Evolutionary conservation across 2,329 filamentous ascomycete species (phyloP), one percentile per base, ranked within the genome.

Genomic region (Myriosclerotinia curreyana): DNA sequence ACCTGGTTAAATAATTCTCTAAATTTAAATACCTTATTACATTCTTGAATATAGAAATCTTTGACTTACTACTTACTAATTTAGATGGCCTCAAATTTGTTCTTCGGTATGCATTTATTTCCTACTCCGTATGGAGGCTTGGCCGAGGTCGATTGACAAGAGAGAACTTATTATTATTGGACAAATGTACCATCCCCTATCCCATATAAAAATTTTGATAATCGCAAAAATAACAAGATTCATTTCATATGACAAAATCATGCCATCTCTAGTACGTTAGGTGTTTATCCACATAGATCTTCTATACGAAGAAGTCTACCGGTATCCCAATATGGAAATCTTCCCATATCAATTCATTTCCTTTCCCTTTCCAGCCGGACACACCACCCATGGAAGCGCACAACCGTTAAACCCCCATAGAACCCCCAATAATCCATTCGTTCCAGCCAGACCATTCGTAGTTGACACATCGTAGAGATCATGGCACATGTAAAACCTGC

Each of bases 241-340:
- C 38, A 17, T 42, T 42, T 61, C 48, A 36, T 50, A 58, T 38
- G 20, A 58, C 58, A 58, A 36, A 58, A 55, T 11, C 52, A 59
- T 48, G 48, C 61, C 22, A 5, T 42, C 22, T 50, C 14, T 31
- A 63, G 52, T 36, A 50, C 28, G 52, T 51, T 40, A 49, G 61
- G 44, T 63, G 51, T 63, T 34, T 63, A 63, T 63, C 61, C 52
- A 63, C 34, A 63, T 22, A 40, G n/a, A 63, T 66, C 66, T 66
- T 66, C 66, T 62, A 52, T 44, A 52, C 48, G 58, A 55, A 64
- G 58, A 55, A 64, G 68, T 64, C 60, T 62, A 63, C 59, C n/a
- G n/a, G n/a, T n/a, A n/a, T n/a, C n/a, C 63, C n/a, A 62, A 66
- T 59, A 66, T 65, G 66, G 65, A 68, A 67, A 60, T 52, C 50